These are phyloP conservation scores for Rhizopus microsporus DNA, from an alignment of 371 early-diverging fungal species.

Conservation along the genomic window DNA sequence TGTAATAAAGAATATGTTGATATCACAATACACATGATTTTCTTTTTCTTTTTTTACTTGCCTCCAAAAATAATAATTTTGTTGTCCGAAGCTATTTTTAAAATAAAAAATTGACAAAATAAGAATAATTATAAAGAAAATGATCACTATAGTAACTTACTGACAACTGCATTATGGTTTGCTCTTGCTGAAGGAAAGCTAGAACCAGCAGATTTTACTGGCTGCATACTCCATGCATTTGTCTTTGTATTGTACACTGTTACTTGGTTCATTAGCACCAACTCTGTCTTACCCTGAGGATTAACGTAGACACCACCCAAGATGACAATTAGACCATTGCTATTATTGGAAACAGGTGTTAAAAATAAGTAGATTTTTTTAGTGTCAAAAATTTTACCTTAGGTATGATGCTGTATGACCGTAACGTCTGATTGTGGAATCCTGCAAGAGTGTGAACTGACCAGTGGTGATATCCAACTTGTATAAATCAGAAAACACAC, in stretches of 20 bases:
- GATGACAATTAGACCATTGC: slow-evolving; percentile 42
- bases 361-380: slow-evolving; percentile 9
- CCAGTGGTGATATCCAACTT: slow-evolving; percentile 18
- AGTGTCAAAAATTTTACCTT: slow-evolving; percentile 21
- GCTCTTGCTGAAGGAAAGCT: slow-evolving; percentile 27
- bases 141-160: slow-evolving; percentile 26
- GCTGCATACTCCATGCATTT: slow-evolving; percentile 24
- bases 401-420: slow-evolving; percentile 37
- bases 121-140: slow-evolving; percentile 7
- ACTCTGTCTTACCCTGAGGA: neutral
- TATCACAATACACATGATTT: neutral
- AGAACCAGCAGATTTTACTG: slow-evolving; percentile 6
- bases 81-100: slow-evolving; percentile 30
- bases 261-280: slow-evolving; percentile 22
- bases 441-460: slow-evolving; percentile 17
- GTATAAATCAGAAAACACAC: slow-evolving; percentile 26
- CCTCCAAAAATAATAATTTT: slow-evolving; percentile 50
- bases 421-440: slow-evolving; percentile 22
- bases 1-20: slow-evolving; percentile 10
- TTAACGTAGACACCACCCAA: slow-evolving; percentile 37
- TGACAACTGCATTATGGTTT: slow-evolving; percentile 40
- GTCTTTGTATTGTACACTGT: slow-evolving; percentile 33
- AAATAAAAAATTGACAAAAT: neutral
- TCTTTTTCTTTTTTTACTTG: slow-evolving; percentile 12
- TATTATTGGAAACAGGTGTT: slow-evolving; percentile 10